Evolutionary conservation across 1,284 basidiomycete species (phyloP), one percentile per base, ranked within the genome.

Genomic region (Testicularia cyperi): DNA sequence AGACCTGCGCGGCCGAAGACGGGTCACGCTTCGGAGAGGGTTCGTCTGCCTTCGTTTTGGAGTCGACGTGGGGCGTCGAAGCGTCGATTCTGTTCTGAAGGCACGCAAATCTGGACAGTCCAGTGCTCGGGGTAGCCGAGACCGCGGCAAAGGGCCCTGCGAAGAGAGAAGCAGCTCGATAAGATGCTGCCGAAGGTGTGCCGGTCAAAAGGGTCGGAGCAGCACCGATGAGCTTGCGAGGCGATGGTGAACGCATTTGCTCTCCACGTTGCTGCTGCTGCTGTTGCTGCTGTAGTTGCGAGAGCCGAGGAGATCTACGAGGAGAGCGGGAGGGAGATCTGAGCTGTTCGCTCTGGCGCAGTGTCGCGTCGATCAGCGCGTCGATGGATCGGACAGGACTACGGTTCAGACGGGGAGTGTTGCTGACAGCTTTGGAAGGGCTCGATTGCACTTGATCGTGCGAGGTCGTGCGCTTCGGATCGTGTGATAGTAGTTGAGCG

Each of bases 321-420:
- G 56, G 49, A 12, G 56, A 54, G 30, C 49, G 48, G 30, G 36
- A 37, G 13, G 56, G 56, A 22, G 56, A 60, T 23, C 15, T 19
- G 1, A 44, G 20, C 9, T 60, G 44, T 8, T 27, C 35, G 35
- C 54, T 48, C 7, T 53, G 45, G 12, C 42, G 37, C 49, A 49
- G 39, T 2, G 56, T 43, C 4, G 45, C 56, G 7, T 39, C 49
- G 35, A 60, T 54, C 26, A 60, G 49, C 18, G 56, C 38, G 31
- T 60, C 56, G 39, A 60, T 38, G 2, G 48, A 48, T 18, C 56
- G 44, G 13, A 60, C 34, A 2, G 56, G 49, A 22, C 56, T 60
- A 22, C 54, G 45, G 2, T 15, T 35, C 9, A 44, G 44, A 20
- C 28, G 24, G 6, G 48, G 48, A 14, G 48, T 44, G 14, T 37